phyloP scores from a whole-genome alignment of 257 asterid genomes.

The Coffea eugenioides region DNA sequence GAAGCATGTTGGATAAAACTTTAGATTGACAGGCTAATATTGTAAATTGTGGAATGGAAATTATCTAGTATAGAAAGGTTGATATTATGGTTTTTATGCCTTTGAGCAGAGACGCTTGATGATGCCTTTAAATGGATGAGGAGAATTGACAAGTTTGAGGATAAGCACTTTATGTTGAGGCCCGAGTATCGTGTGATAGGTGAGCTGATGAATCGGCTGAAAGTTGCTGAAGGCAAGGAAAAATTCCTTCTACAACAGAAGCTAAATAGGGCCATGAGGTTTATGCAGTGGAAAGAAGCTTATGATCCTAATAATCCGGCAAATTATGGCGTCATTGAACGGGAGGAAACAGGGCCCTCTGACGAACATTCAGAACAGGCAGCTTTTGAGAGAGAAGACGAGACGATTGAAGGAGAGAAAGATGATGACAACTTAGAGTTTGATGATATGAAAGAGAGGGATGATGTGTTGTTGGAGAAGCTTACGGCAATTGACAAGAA shows the following conservation, averaged over 20 bases:
- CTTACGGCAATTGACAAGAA: constrained; percentile 66
- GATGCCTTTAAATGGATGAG: constrained; percentile 74
- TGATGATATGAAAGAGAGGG: constrained; percentile 84
- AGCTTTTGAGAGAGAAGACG: constrained; percentile 51
- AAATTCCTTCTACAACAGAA: constrained; percentile 82
- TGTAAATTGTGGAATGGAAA: not conserved
- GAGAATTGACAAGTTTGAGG: constrained; percentile 75
- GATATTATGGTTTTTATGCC: constrained; percentile 11
- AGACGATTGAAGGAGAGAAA: constrained; percentile 36
- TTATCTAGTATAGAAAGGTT: not conserved
- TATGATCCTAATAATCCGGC: constrained; percentile 83
- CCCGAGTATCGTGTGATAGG: constrained; percentile 89
- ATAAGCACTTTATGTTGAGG: constrained; percentile 65
- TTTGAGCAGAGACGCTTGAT: constrained; percentile 61
- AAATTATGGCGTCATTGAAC: constrained; percentile 71
- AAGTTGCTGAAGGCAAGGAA: constrained; percentile 88
- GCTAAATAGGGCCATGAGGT: constrained; percentile 75
- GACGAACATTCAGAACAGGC: constrained; percentile 49
- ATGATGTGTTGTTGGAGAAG: constrained; percentile 63
- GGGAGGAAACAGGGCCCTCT: constrained; percentile 43
- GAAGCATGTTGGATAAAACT: not conserved
- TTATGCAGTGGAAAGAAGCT: constrained; percentile 72
- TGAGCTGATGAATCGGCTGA: constrained; percentile 79
- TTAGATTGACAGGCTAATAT: not conserved
- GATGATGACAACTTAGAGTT: constrained; percentile 57